Conservation (phyloP, 106 monocot genomes). For the Dioscorea zingiberensis region DNA sequence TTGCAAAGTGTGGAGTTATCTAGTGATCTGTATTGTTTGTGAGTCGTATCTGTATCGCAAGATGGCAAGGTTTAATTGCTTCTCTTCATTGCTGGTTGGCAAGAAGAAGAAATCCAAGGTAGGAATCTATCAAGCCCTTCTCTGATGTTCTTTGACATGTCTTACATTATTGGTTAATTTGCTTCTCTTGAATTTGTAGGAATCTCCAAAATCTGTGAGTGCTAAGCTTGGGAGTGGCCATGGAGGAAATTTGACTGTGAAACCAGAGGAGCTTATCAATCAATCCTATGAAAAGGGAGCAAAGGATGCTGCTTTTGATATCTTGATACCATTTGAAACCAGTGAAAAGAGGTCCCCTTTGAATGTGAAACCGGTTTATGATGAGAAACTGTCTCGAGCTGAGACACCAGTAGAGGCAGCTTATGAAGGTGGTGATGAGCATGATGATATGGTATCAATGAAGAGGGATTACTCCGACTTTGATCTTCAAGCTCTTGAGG, state of each 20-base stretch:
- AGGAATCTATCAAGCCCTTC: background rate
- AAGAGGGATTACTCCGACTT: conserved; percentile 58
- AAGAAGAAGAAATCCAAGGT: conserved; percentile 84
- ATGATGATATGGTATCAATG: conserved; percentile 52
- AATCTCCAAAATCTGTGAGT: conserved; percentile 11
- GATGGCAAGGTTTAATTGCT: conserved; percentile 65
- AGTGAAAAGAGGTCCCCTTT: background rate
- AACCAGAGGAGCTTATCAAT: conserved; percentile 26
- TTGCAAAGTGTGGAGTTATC: background rate
- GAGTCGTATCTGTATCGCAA: background rate
- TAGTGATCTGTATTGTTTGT: conserved; percentile 1
- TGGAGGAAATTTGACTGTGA: conserved; percentile 19
- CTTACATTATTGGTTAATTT: background rate
- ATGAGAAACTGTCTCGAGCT: conserved; percentile 7
- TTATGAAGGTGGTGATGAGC: conserved; percentile 72
- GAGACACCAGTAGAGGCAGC: conserved; percentile 26
- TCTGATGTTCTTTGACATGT: background rate
- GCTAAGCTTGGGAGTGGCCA: conserved; percentile 10
- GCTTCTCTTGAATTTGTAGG: conserved; percentile 23
- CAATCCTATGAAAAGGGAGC: conserved; percentile 1
- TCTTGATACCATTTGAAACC: background rate
- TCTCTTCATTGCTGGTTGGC: conserved; percentile 34
- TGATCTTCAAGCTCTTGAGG: conserved; percentile 38
- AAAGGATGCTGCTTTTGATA: conserved; percentile 12
- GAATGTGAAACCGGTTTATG: conserved; percentile 9